Conservation (phyloP, 225 moss, liverwort and hornwort genomes). For the Pseudisothecium myosuroides region DNA sequence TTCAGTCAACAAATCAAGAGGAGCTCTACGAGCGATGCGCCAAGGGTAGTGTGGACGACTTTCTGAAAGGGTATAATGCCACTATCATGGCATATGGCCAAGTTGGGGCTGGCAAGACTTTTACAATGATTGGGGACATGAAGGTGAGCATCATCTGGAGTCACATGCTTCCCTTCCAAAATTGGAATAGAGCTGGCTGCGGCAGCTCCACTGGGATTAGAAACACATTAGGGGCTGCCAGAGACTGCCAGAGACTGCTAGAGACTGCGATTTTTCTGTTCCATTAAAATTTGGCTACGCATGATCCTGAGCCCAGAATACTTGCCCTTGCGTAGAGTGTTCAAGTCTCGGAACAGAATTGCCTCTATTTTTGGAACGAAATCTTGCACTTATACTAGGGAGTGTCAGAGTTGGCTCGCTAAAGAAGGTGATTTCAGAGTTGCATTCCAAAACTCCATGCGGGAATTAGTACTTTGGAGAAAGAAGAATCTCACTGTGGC, state of each 20-base stretch:
- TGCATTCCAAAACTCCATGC: neutral
- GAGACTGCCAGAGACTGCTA: neutral
- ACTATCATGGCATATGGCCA: conserved; percentile 91
- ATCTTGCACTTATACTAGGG: neutral
- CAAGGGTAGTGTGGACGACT: conserved; percentile 70
- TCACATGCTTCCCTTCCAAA: neutral
- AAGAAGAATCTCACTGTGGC: neutral
- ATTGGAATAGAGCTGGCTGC: neutral
- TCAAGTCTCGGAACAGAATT: neutral
- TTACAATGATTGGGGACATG: conserved; percentile 86
- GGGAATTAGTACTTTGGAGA: neutral
- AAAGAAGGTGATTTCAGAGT: neutral
- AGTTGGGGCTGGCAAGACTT: conserved; percentile 92
- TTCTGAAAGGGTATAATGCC: conserved; percentile 68
- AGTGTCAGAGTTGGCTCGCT: neutral
- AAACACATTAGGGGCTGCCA: neutral
- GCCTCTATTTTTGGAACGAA: neutral
- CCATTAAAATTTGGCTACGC: neutral
- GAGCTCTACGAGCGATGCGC: conserved; percentile 59
- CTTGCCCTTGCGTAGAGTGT: neutral
- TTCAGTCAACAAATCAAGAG: conserved; percentile 68
- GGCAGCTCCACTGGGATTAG: neutral
- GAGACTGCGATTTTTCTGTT: neutral
- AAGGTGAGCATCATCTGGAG: conserved; percentile 50
- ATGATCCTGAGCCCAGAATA: neutral